A percentile compares a stretch with the other conserved stretches of the same genome.
Evolutionary conservation across 768 basidiomycete species (phyloP).

Genomic region (Suillus paluster): DNA sequence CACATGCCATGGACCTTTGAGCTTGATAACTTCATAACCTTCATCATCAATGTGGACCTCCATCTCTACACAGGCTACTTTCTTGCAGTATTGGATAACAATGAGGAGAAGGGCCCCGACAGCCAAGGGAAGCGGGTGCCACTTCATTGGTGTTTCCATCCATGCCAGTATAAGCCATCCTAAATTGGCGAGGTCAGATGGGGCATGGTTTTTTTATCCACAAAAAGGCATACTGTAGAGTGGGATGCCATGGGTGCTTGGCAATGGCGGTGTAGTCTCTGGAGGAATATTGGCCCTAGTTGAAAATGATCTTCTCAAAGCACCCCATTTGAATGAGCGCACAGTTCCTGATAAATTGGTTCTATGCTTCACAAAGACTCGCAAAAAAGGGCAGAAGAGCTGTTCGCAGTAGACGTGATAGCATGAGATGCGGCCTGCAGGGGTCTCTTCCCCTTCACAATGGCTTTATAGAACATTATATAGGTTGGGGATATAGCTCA

Average conservation of each 20-base stretch:
- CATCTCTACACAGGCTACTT: conserved; percentile 48
- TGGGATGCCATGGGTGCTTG: conserved; percentile 41
- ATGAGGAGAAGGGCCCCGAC: conserved; percentile 89
- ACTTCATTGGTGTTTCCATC: conserved; percentile 88
- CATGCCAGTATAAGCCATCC: conserved; percentile 76
- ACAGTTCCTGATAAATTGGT: conserved; percentile 37
- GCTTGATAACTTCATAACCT: conserved; percentile 76
- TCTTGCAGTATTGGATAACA: conserved; percentile 74
- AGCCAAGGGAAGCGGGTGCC: conserved; percentile 93
- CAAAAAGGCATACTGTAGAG: conserved; percentile 46
- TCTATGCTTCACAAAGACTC: conserved; percentile 35
- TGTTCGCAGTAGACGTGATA: conserved; percentile 36
- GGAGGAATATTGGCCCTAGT: conserved; percentile 27
- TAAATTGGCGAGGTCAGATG: conserved; percentile 27
- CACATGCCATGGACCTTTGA: conserved; percentile 95
- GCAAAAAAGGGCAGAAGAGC: conserved; percentile 35
- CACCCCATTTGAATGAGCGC: conserved; percentile 29
- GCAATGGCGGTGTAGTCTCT: conserved; percentile 54
- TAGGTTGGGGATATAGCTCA: conserved; percentile 14
- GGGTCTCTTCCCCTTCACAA: conserved; percentile 53
- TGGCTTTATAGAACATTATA: conserved; percentile 36
- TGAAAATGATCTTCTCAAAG: conserved; percentile 31
- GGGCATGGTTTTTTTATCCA: background rate
- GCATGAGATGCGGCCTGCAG: conserved; percentile 56
- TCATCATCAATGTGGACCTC: conserved; percentile 83